Conservation (phyloP, 1,284 basidiomycete genomes). For the Tilletia indica region DNA sequence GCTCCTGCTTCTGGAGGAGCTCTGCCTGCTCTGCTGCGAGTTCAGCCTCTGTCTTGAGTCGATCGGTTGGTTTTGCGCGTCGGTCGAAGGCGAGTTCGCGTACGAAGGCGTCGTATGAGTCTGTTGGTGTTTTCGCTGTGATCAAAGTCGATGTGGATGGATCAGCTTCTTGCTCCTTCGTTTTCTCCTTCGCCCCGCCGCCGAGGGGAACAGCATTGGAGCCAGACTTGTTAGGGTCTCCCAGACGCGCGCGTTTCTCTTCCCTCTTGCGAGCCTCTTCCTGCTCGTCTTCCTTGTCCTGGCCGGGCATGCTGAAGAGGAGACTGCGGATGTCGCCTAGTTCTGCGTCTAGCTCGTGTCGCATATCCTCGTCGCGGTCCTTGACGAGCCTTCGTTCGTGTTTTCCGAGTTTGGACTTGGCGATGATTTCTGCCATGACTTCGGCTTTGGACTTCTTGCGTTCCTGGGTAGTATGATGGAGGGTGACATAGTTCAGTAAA, state of each 20-base stretch:
- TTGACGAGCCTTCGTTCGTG: slow-evolving; percentile 80
- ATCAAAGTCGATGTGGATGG: slow-evolving; percentile 14
- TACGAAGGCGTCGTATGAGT: slow-evolving; percentile 81
- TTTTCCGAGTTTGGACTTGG: slow-evolving; percentile 83
- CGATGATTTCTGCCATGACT: slow-evolving; percentile 96
- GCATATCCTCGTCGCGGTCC: slow-evolving; percentile 79
- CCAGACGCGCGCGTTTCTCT: background rate
- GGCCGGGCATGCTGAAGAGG: slow-evolving; percentile 57
- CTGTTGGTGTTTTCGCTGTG: slow-evolving; percentile 33
- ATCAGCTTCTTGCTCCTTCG: slow-evolving; percentile 24
- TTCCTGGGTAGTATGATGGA: background rate
- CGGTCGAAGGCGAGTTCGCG: slow-evolving; percentile 89
- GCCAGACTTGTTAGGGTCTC: slow-evolving; percentile 14
- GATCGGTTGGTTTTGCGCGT: slow-evolving; percentile 88
- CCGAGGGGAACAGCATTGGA: slow-evolving; percentile 14
- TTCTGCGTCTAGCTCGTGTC: slow-evolving; percentile 83
- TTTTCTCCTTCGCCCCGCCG: slow-evolving; percentile 28
- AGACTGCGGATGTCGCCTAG: slow-evolving; percentile 79
- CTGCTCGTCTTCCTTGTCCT: slow-evolving; percentile 14
- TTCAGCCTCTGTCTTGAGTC: slow-evolving; percentile 95
- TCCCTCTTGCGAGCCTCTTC: background rate
- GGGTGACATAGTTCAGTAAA: background rate
- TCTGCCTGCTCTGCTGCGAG: slow-evolving; percentile 84
- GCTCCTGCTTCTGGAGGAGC: slow-evolving; percentile 79
- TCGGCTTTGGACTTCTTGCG: slow-evolving; percentile 70